Evolutionary conservation across 139 green algal genomes (phyloP).

Genomic region (Chlamydomonas sp.): DNA sequence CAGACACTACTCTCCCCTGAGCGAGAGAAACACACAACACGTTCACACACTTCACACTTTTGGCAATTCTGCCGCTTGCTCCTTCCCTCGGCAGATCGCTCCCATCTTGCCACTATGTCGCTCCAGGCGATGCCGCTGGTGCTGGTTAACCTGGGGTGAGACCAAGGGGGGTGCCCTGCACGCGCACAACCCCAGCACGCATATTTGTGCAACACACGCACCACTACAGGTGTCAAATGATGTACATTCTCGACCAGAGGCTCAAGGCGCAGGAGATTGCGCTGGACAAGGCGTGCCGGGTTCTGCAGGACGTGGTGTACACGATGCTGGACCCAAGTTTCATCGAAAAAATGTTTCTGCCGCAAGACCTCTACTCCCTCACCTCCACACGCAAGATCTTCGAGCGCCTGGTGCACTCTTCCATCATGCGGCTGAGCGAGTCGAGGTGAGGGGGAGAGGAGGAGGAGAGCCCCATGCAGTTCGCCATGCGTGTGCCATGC

Average conservation of each 20-base stretch:
- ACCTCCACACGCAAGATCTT: conserved; percentile 54
- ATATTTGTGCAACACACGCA: too few relatives aligned
- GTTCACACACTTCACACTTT: too few relatives aligned
- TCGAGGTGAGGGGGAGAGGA: too few relatives aligned
- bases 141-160: conserved; percentile 52
- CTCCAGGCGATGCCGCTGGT: conserved; percentile 57
- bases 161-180: too few relatives aligned
- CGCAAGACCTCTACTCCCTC: conserved; percentile 52
- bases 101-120: conserved; percentile 36
- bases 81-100: too few relatives aligned
- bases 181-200: not conserved
- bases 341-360: conserved; percentile 50
- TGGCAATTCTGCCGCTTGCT: too few relatives aligned
- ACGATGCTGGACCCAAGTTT: conserved; percentile 53
- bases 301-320: conserved; percentile 53
- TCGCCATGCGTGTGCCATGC: not conserved
- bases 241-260: conserved; percentile 70
- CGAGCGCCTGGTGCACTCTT: conserved; percentile 59
- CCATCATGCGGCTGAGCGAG: conserved; percentile 66
- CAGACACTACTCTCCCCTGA: too few relatives aligned
- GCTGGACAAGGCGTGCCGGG: conserved; percentile 42
- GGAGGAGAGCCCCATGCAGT: too few relatives aligned
- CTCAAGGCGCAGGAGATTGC: conserved; percentile 61
- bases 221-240: conserved; percentile 53
- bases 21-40: too few relatives aligned